Conservation (phyloP, 306 rosid genomes). For the Malus domestica region ASM211411v1 NC_041805.1:4170501-4171000, state of each 20-base stretch:
- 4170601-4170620: constrained; percentile 89
- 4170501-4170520: constrained; percentile 41
- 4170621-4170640: constrained; percentile 61
- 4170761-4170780: constrained; percentile 89
- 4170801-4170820: constrained; percentile 77
- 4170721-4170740: constrained; percentile 14
- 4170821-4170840: constrained; percentile 77
- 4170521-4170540: constrained; percentile 71
- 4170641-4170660: background rate
- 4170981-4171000: constrained; percentile 13
- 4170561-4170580: constrained; percentile 91
- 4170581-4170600: constrained; percentile 95
- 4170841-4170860: constrained; percentile 75
- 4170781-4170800: constrained; percentile 82
- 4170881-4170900: constrained; percentile 84
- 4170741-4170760: constrained; percentile 57
- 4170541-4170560: constrained; percentile 93
- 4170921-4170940: constrained; percentile 46
- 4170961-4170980: constrained; percentile 10
- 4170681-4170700: background rate
- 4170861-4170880: constrained; percentile 77
- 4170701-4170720: background rate
- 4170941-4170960: constrained; percentile 8
- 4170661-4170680: background rate
- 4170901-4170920: constrained; percentile 83